Conservation (phyloP, 148 eudicot species). For the Arctostaphylos glauca region DNA sequence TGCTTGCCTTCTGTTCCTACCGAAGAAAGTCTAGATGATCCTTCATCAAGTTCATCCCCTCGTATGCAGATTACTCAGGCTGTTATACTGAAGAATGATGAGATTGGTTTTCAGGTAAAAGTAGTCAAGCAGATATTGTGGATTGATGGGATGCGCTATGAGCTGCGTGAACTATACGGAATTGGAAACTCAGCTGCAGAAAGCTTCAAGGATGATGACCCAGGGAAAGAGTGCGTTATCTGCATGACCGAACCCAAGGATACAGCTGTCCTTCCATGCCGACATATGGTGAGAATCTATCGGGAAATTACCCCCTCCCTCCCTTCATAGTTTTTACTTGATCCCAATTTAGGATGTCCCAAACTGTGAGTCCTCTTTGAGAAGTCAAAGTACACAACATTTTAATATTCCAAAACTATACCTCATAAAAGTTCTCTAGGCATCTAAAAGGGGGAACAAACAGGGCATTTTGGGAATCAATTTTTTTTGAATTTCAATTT, state of each 20-base stretch:
- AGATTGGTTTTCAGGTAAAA: conserved; percentile 49
- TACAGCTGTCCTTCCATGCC: conserved; percentile 77
- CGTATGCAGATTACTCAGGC: conserved; percentile 71
- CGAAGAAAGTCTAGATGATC: conserved; percentile 21
- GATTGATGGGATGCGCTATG: conserved; percentile 68
- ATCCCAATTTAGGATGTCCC: neutral
- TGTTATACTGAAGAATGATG: conserved; percentile 51
- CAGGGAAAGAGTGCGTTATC: conserved; percentile 75
- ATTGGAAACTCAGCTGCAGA: conserved; percentile 51
- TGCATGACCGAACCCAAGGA: conserved; percentile 83
- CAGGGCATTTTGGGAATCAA: neutral
- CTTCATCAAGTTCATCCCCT: conserved; percentile 31
- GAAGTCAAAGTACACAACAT: neutral
- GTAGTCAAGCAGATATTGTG: conserved; percentile 67
- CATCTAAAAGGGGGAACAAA: neutral
- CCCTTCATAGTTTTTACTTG: neutral
- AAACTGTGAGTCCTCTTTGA: neutral
- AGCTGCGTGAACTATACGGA: conserved; percentile 80
- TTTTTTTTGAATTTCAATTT: neutral
- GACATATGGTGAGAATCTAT: conserved; percentile 74
- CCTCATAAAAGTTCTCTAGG: neutral
- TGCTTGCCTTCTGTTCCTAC: conserved; percentile 25
- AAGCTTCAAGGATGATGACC: conserved; percentile 47
- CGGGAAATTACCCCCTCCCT: neutral
- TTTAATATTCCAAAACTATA: neutral